Evolutionary conservation across 2,329 filamentous ascomycete genomes (phyloP), one percentile per base, ranked within the genome.

Genomic region (Penicillium italicum): DNA sequence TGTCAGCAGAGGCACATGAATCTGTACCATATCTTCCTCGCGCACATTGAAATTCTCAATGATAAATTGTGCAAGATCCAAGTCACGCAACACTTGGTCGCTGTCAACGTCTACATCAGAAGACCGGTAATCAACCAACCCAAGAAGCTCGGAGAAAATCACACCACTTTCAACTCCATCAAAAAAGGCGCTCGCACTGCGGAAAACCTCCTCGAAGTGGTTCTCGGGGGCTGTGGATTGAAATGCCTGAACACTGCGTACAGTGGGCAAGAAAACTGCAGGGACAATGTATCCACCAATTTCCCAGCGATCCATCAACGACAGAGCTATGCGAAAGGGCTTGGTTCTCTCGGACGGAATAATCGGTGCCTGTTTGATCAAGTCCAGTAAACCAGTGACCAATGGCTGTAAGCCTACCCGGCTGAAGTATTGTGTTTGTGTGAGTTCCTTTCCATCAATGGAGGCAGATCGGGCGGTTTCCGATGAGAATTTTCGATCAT

Each of bases 231-330:
- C 84, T 49, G 78, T 78, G 26, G 78, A 76, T 72, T 91, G 87
- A 75, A 91, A 97, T 43, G 80, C 77, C 62, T 87, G 85, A 36
- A 96, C 87, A 64, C 88, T 95, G 68, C 87, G 82, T 64, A 99
- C 84, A 26, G 93, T 86, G 4, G 92, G 89, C 14, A 97, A 79
- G 68, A 99, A 97, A 14, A 97, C 84, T 58, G 91, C 87, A 0
- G 92, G 90, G 1, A 97, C 88, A 44, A 99, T 86, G 18, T 93
- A 80, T 1, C 91, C 91, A 30, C 94, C 94, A 62, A 99, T 93
- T 71, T 99, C 94, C 92, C 91, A 97, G 56, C 92, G 86, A 74
- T 99, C 94, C 94, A 99, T 97, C 50, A 99, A 79, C 16, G 95
- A 97, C 2, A 97, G 81, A 66, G 91, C 95, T 60, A 97, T 90